Conservation (phyloP, 495 filamentous ascomycete species). For the Xylaria grammica region DNA sequence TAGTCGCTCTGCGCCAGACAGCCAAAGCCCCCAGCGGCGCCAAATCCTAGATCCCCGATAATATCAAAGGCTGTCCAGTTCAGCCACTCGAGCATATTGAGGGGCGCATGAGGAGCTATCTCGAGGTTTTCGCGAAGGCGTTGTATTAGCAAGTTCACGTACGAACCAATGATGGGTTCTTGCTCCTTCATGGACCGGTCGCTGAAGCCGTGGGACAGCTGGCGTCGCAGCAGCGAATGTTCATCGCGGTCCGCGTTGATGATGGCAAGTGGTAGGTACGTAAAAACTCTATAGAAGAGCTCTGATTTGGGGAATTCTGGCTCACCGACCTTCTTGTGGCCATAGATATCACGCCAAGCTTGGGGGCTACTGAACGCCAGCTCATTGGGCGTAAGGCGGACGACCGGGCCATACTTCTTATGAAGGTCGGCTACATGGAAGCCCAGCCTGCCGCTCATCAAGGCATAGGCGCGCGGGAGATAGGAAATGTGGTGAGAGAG, state of each 20-base stretch:
- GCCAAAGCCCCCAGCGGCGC: conserved; percentile 54
- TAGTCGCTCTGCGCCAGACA: conserved; percentile 48
- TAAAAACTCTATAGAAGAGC: conserved; percentile 31
- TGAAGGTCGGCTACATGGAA: conserved; percentile 46
- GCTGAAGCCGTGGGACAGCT: conserved; percentile 50
- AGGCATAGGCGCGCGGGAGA: conserved; percentile 24
- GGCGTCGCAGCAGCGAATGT: conserved; percentile 43
- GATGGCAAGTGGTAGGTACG: conserved; percentile 30
- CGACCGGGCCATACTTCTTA: conserved; percentile 50
- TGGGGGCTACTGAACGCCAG: conserved; percentile 46
- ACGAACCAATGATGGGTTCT: conserved; percentile 38
- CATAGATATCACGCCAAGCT: conserved; percentile 58
- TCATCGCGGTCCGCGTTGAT: conserved; percentile 29
- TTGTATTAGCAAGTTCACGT: conserved; percentile 45
- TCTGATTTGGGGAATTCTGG: conserved; percentile 35
- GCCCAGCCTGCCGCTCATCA: conserved; percentile 32
- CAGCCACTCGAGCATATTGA: conserved; percentile 52
- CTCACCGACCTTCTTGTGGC: conserved; percentile 33
- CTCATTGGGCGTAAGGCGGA: conserved; percentile 53
- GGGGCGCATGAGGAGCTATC: conserved; percentile 10
- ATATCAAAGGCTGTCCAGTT: conserved; percentile 60
- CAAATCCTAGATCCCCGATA: conserved; percentile 59
- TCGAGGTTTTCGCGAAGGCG: conserved; percentile 32
- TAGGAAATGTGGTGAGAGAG: conserved; percentile 32
- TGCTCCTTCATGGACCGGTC: conserved; percentile 46